Conservation (phyloP, 176 grass and related monocot species). For the Zizania latifolia region DNA sequence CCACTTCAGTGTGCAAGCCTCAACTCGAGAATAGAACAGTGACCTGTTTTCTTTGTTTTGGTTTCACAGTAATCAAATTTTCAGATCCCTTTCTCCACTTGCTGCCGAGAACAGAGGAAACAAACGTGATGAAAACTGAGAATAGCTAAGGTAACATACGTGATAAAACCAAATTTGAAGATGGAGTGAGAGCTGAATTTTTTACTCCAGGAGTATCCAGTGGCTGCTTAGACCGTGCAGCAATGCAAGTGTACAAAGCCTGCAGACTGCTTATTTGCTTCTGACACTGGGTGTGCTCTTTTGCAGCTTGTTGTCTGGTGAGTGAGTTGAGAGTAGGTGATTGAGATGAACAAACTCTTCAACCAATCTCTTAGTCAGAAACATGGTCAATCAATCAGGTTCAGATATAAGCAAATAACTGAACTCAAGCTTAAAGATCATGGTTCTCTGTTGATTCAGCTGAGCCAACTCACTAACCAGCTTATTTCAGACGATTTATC, state of each 20-base stretch:
- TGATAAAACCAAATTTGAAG: too few relatives aligned
- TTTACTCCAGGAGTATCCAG: too few relatives aligned
- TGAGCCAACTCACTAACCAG: too few relatives aligned
- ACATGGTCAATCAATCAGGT: not conserved
- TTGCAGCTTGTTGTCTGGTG: not conserved
- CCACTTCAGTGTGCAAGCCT: not conserved
- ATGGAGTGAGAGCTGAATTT: too few relatives aligned
- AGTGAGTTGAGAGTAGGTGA: not conserved
- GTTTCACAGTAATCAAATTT: not conserved
- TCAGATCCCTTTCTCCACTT: not conserved
- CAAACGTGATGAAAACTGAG: not conserved
- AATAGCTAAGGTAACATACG: not conserved
- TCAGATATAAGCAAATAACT: not conserved
- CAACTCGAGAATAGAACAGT: not conserved
- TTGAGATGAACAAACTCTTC: not conserved
- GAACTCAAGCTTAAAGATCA: not conserved
- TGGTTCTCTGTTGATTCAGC: too few relatives aligned
- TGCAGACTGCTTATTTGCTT: not conserved
- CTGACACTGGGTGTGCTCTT: not conserved
- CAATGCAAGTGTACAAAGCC: too few relatives aligned
- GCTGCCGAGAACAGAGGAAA: not conserved
- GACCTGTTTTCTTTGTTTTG: not conserved
- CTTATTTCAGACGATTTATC: too few relatives aligned
- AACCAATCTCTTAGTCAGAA: not conserved
- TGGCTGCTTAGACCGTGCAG: too few relatives aligned